Percentiles rank a stretch among this genome's conserved stretches.
Conservation (phyloP, 257 asterid genomes). For the Przewalskia tangutica region DNA sequence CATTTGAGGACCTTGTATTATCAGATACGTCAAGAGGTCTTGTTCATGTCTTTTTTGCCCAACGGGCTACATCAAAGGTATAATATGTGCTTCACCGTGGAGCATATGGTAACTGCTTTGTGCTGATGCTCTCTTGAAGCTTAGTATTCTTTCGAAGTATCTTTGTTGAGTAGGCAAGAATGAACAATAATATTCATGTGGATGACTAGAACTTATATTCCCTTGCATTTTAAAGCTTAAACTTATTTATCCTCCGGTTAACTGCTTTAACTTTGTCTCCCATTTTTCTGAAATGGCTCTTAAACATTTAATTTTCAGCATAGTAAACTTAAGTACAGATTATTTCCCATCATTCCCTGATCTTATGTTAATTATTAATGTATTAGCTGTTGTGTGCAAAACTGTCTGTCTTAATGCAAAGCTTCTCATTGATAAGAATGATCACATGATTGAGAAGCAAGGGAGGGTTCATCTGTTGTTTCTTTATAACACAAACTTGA, state of each 20-base stretch:
- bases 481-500: not conserved
- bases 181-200: not conserved
- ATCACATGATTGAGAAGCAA: conserved; percentile 1
- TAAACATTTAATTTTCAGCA: not conserved
- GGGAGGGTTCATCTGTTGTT: not conserved
- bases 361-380: not conserved
- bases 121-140: not conserved
- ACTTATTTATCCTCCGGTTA: not conserved
- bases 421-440: not conserved
- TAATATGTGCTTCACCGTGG: not conserved
- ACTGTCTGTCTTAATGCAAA: not conserved
- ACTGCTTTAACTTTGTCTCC: not conserved
- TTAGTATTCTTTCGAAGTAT: not conserved
- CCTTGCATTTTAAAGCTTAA: not conserved
- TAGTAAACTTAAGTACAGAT: not conserved
- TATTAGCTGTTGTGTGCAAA: not conserved
- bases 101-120: not conserved
- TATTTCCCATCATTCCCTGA: not conserved
- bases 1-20: conserved; percentile 48
- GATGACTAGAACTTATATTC: not conserved
- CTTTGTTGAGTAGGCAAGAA: not conserved
- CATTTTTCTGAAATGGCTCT: not conserved
- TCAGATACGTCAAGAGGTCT: conserved; percentile 77
- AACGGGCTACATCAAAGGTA: conserved; percentile 85
- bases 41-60: conserved; percentile 83